These are phyloP conservation scores for Boletus vinaceobasis DNA, from an alignment of 768 basidiomycete genomes.

Conservation along the genomic window DNA sequence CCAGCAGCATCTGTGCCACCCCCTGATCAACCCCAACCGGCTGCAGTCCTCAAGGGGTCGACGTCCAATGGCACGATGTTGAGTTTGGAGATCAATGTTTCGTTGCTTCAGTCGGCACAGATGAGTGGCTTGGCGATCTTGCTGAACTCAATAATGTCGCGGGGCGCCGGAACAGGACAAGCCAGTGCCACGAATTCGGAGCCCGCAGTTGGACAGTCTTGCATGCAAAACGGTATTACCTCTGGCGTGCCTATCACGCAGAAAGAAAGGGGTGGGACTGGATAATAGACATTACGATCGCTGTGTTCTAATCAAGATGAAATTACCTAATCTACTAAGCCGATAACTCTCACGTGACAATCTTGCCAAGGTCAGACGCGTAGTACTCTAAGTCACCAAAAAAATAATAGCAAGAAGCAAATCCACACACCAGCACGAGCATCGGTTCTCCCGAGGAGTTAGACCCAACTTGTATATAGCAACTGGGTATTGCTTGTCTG, in stretches of 20 bases:
- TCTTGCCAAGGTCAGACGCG: background rate
- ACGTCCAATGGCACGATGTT: conserved; percentile 69
- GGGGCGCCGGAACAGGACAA: conserved; percentile 30
- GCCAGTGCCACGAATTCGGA: conserved; percentile 8
- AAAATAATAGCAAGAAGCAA: background rate
- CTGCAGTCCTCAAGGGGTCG: conserved; percentile 74
- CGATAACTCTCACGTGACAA: background rate
- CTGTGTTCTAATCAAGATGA: conserved; percentile 13
- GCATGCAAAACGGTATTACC: conserved; percentile 14
- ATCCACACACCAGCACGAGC: background rate
- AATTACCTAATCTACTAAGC: background rate
- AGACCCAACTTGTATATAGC: no score
- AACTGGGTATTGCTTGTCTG: no score
- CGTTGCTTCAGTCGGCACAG: conserved; percentile 67
- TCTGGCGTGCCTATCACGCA: conserved; percentile 4
- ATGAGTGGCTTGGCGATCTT: conserved; percentile 73
- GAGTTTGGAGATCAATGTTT: conserved; percentile 76
- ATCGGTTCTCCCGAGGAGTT: background rate
- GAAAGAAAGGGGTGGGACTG: conserved; percentile 22
- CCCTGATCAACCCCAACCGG: conserved; percentile 59
- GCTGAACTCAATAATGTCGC: conserved; percentile 66
- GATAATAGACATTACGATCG: conserved; percentile 16
- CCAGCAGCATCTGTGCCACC: conserved; percentile 51
- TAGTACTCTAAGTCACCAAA: background rate
- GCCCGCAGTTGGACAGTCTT: conserved; percentile 11